Evolutionary conservation across 257 asterid genomes (phyloP), one percentile per base, ranked within the genome.

Genomic region (Penstemon barbatus): DNA sequence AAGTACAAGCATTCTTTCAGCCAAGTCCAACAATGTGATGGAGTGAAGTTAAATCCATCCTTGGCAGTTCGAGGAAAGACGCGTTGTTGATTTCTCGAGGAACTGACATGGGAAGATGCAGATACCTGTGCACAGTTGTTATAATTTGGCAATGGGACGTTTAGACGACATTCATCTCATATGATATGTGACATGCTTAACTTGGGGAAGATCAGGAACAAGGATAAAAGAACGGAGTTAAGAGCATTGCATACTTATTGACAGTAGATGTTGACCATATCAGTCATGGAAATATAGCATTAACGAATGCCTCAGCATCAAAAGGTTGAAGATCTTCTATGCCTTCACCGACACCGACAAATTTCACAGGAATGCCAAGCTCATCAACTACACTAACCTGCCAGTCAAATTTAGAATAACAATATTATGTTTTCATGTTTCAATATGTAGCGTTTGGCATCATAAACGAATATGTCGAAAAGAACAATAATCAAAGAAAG

Each of bases 381-480:
- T 92, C 98, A 75, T 92, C 97, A 4, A 92, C 97, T 11, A 92
- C 97, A 77, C 98, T 92, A n/a, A 92, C 96, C 98, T 92, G 82
- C 49, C 62, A 65, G 37, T 40, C 15, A 58, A 71, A 39, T 36
- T 49, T 13, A 13, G 60, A 15, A 63, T 33, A 56, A 39, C 12
- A 57, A 42, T 53, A 9, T 3, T 9, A 49, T 49, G 15, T 12
- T 3, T 12, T 12, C 15, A 11, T 9, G 18, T 25, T 41, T 42
- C 15, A 5, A 19, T 19, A 60, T 36, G 12, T 8, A 19, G 40
- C 5, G 46, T 58, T 40, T 3, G 58, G 60, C 6, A 42, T 37
- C 45, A 6, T 25, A 19, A 53, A 1, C 33, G 9, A 53, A 71
- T 9, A 64, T 8, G 10, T 4, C 4, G 2, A 33, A 55, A 41